Conservation (phyloP, 345 rosid species). For the Heritiera fomes region DNA sequence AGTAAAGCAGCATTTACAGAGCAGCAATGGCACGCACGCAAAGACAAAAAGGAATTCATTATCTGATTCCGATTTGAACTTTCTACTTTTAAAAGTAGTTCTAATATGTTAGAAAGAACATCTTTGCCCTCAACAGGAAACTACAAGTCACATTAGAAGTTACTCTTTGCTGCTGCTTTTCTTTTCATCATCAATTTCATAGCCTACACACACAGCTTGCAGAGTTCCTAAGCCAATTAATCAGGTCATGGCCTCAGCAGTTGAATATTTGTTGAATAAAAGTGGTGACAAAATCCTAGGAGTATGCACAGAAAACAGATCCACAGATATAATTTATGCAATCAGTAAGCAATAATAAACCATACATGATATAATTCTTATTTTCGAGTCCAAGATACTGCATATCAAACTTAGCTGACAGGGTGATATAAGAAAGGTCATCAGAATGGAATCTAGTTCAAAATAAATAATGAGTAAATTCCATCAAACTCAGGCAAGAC, state of each 20-base stretch:
- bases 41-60: neutral
- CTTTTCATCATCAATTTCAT: neutral
- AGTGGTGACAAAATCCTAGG: neutral
- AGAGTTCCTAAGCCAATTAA: neutral
- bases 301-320: neutral
- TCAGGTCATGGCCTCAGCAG: neutral
- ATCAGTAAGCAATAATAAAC: conserved; percentile 5
- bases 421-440: neutral
- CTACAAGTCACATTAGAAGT: neutral
- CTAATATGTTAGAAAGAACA: neutral
- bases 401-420: neutral
- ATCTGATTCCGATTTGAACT: conserved; percentile 9
- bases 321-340: neutral
- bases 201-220: neutral
- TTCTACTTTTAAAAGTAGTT: conserved; percentile 12
- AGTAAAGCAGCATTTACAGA: conserved; percentile 18
- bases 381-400: neutral
- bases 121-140: neutral
- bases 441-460: neutral
- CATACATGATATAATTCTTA: neutral
- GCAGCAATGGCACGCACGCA: conserved; percentile 16
- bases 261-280: neutral
- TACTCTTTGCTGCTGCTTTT: neutral
- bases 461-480: neutral
- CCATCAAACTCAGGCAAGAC: neutral